A percentile compares a stretch with the other conserved stretches of the same genome.
phyloP scores from a whole-genome alignment of 108 stramenopile genomes.

The Skeletonema tropicum region DNA sequence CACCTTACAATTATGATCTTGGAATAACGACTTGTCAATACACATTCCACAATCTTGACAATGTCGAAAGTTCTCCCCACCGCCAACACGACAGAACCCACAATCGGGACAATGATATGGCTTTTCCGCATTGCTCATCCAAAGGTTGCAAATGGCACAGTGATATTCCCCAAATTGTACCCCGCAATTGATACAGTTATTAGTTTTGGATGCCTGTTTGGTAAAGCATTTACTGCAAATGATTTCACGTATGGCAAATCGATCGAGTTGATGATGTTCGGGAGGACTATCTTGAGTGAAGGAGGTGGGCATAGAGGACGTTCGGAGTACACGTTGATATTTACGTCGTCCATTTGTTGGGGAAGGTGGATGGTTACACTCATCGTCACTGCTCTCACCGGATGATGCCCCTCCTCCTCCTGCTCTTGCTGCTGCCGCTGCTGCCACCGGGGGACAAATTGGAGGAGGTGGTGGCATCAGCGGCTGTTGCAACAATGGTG shows the following conservation, averaged over 20 bases:
- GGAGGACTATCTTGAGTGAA: slow-evolving; percentile 45
- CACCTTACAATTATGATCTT: slow-evolving; percentile 81
- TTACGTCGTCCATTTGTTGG: slow-evolving; percentile 15
- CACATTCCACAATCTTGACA: slow-evolving; percentile 91
- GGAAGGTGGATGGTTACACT: neutral
- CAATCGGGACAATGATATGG: slow-evolving; percentile 87
- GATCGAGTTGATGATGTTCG: slow-evolving; percentile 78
- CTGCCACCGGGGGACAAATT: neutral
- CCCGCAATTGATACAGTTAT: slow-evolving; percentile 83
- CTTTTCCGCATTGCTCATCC: slow-evolving; percentile 86
- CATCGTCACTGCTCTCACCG: neutral
- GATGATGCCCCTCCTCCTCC: neutral
- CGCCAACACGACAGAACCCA: slow-evolving; percentile 90
- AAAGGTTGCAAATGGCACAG: slow-evolving; percentile 85
- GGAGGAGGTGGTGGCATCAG: neutral
- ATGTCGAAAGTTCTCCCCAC: slow-evolving; percentile 83
- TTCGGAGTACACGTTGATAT: slow-evolving; percentile 33
- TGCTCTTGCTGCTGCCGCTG: neutral
- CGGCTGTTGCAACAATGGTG: slow-evolving; percentile 24
- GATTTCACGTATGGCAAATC: slow-evolving; percentile 76
- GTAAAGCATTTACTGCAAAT: slow-evolving; percentile 84
- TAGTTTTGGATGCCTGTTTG: slow-evolving; percentile 61
- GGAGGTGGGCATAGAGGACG: slow-evolving; percentile 41
- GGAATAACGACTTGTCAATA: slow-evolving; percentile 77
- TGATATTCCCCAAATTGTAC: slow-evolving; percentile 84